Conservation (phyloP, 2,329 filamentous ascomycete species). For the Pseudopyricularia javanii region DNA sequence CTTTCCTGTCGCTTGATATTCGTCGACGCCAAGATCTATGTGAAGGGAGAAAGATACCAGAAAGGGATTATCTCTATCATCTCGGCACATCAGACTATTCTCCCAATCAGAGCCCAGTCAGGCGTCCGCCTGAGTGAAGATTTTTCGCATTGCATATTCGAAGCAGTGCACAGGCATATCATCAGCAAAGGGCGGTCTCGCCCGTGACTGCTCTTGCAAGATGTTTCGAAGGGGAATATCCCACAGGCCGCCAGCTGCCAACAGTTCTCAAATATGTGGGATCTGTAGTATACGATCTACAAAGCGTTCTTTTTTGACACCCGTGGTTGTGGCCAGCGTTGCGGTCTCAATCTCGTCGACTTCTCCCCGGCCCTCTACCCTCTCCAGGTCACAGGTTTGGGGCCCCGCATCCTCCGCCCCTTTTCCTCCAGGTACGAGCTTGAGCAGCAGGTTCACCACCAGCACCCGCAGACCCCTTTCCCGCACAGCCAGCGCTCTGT, state of each 20-base stretch:
- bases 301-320: slow-evolving; percentile 11
- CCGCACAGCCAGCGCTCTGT: background rate
- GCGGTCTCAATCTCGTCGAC: background rate
- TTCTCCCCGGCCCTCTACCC: background rate
- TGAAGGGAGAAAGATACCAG: background rate
- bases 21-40: background rate
- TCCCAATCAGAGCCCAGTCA: background rate
- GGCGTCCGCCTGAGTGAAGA: background rate
- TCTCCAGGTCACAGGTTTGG: background rate
- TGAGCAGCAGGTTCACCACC: background rate
- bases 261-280: slow-evolving; percentile 5
- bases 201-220: background rate
- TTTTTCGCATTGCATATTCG: background rate
- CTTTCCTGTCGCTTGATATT: background rate
- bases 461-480: slow-evolving; percentile 1
- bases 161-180: background rate
- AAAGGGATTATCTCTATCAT: background rate
- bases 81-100: background rate
- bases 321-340: background rate
- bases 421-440: background rate
- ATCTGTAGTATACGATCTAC: slow-evolving; percentile 6
- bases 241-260: background rate
- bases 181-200: no score
- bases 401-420: background rate
- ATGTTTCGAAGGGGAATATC: background rate